Conservation (phyloP, 148 eudicot genomes). For the Rhododendron griersonianum region DNA sequence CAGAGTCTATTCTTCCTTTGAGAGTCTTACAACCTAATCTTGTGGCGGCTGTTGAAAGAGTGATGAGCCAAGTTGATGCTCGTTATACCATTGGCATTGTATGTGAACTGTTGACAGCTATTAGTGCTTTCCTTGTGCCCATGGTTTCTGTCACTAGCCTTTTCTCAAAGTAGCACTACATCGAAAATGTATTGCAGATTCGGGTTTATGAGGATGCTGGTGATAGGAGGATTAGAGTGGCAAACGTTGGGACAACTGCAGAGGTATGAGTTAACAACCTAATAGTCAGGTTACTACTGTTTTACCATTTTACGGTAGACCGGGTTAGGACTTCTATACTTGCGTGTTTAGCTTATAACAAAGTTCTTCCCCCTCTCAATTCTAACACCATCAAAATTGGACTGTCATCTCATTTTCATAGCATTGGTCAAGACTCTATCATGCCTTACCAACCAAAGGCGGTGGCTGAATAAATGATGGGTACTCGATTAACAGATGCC, state of each 20-base stretch:
- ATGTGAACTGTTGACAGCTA: slow-evolving; percentile 26
- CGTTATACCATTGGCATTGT: slow-evolving; percentile 84
- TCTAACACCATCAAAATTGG: background rate
- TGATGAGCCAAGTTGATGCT: slow-evolving; percentile 63
- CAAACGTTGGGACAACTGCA: slow-evolving; percentile 82
- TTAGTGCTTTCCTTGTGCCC: slow-evolving; percentile 1
- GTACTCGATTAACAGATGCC: background rate
- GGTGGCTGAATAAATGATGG: no score
- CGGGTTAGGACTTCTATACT: background rate
- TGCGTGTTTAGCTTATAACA: background rate
- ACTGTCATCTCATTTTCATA: no score
- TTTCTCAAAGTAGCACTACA: slow-evolving; percentile 4
- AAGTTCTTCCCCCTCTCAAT: background rate
- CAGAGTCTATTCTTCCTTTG: slow-evolving; percentile 90
- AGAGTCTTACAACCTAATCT: slow-evolving; percentile 69
- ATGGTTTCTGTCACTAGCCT: background rate
- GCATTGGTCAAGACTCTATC: no score
- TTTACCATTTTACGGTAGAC: background rate
- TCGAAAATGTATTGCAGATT: slow-evolving; percentile 40
- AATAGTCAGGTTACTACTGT: background rate
- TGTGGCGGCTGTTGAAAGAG: slow-evolving; percentile 70
- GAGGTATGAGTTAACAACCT: slow-evolving; percentile 47
- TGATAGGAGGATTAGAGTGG: slow-evolving; percentile 47
- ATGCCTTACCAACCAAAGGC: no score
- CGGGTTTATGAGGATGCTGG: slow-evolving; percentile 51